Conservation (phyloP, 2,329 filamentous ascomycete genomes). For the Phialophora expanda region DNA sequence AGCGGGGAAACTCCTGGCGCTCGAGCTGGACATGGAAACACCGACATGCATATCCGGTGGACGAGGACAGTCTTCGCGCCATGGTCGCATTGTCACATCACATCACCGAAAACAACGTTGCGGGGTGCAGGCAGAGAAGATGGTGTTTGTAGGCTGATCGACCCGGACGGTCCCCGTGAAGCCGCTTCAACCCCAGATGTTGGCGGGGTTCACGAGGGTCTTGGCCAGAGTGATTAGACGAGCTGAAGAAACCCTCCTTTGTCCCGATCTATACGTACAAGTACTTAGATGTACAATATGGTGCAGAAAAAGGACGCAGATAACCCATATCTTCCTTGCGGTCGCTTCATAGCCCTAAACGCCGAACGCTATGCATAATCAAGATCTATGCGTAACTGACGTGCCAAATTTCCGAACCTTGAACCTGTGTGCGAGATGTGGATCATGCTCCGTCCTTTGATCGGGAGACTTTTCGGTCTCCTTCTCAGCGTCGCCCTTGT, state of each 20-base stretch:
- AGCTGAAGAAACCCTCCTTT: not conserved
- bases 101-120: not conserved
- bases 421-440: not conserved
- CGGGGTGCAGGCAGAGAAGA: not conserved
- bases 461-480: not conserved
- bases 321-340: no score
- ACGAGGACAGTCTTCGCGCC: not conserved
- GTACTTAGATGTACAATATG: not conserved
- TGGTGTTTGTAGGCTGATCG: not conserved
- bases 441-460: not conserved
- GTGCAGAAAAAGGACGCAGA: not conserved
- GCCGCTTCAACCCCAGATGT: not conserved
- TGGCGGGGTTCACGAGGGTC: not conserved
- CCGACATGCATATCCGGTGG: slow-evolving; percentile 7
- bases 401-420: slow-evolving; percentile 13
- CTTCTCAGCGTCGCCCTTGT: not conserved
- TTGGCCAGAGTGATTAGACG: not conserved
- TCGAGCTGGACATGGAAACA: not conserved
- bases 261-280: not conserved
- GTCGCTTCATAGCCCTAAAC: not conserved
- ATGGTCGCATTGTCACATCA: not conserved
- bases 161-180: not conserved
- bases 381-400: not conserved
- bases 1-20: slow-evolving; percentile 5
- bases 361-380: not conserved